Evolutionary conservation across 2,329 filamentous ascomycete species (phyloP), one percentile per base, ranked within the genome.

Genomic region (Ceratocystis cubensis): DNA sequence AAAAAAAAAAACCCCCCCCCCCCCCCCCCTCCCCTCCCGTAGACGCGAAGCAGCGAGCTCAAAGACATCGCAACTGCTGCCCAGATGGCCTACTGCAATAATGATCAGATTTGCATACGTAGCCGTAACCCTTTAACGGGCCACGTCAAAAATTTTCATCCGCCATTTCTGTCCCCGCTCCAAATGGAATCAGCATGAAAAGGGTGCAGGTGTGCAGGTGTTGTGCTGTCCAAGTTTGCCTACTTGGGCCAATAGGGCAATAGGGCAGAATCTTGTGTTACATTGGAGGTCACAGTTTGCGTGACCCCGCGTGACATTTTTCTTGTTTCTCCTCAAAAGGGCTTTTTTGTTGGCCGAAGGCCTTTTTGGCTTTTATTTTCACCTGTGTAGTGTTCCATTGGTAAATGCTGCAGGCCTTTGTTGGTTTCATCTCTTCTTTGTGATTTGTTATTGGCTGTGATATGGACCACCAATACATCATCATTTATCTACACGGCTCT

Each of bases 241-340:
- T 59, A 33, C 56, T 59, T 59, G 56, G 56, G 56, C 56, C 56
- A 59, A 59, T 59, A 59, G 56, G 28, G 28, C 56, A 59, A 59
- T 37, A 59, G 33, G 56, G 56, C 56, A 59, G 28, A 59, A 17
- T 25, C 17, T 37, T 59, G 56, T 59, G 56, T 59, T 59, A 59
- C 56, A 59, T 59, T 33, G 56, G 37, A 59, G 56, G 56, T 59
- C 56, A 59, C 2, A 59, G 28, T 20, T 37, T 59, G 56, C 56
- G 56, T 30, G 56, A 59, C 56, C 56, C 37, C 56, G 56, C 56
- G 56, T 59, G 28, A 59, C 56, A 59, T 59, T 17, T 10, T 25
- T 50, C 22, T 50, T 59, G 25, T 33, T 59, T 37, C 28, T 59
- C 56, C 56, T 37, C 56, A 59, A 41, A 41, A 41, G 37, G 37